phyloP scores from a whole-genome alignment of 2,329 filamentous ascomycete species.

The Metarhizium guizhouense region DNA sequence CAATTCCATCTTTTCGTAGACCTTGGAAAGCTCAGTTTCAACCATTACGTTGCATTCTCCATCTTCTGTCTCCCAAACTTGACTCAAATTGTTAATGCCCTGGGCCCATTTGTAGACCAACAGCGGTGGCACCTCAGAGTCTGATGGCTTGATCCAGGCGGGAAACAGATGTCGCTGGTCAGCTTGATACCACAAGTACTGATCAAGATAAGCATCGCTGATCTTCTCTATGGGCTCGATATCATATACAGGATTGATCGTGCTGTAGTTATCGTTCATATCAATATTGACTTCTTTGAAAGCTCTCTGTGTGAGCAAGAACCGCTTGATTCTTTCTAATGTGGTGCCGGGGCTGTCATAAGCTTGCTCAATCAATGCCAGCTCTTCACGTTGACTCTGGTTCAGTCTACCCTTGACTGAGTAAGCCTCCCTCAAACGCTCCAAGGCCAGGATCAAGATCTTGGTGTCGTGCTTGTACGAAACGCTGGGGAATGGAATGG shows the following conservation, averaged over 20 bases:
- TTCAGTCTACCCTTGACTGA: constrained; percentile 96
- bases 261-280: constrained; percentile 99
- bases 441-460: constrained; percentile 90
- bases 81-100: constrained; percentile 94
- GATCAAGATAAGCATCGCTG: constrained; percentile 95
- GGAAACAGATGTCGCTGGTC: constrained; percentile 96
- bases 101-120: constrained; percentile 98
- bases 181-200: constrained; percentile 98
- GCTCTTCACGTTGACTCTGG: constrained; percentile 92
- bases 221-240: constrained; percentile 99
- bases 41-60: constrained; percentile 99
- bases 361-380: constrained; percentile 94
- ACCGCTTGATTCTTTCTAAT: constrained; percentile 91
- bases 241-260: constrained; percentile 97
- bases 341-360: constrained; percentile 97
- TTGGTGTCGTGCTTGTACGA: constrained; percentile 99
- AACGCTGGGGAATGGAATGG: constrained; percentile 96
- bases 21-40: constrained; percentile 96
- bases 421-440: constrained; percentile 89
- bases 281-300: constrained; percentile 99
- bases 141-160: constrained; percentile 97
- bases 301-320: constrained; percentile 89
- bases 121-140: constrained; percentile 91
- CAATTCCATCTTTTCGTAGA: constrained; percentile 98
- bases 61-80: constrained; percentile 88